Base-by-base conservation (phyloP, 2,329 filamentous ascomycete genomes). In the Alternaria dauci region DNA sequence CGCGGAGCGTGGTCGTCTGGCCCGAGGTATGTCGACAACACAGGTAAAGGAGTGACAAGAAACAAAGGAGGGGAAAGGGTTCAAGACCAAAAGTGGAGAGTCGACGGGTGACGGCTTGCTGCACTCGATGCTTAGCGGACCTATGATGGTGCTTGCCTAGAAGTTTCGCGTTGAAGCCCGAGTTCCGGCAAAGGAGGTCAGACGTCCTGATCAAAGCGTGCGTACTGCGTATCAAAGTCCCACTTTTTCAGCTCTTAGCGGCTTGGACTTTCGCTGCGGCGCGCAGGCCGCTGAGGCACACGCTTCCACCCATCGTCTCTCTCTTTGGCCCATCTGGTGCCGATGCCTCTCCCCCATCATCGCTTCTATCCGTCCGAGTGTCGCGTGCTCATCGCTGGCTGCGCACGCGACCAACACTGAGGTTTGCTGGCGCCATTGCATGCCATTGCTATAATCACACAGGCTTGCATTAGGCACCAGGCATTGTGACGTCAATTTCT, bases 181-280 rank as follows among this genome's bases (percentile, higher is more conserved):
- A 32, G 23, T 51, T 26, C 8, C 28, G 42, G 58, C 58, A 51
- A 55, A 60, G 53, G 53, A 60, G 58, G 47, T 56, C 47, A 51
- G 54, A 55, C 57, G 39, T 55, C 41, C 34, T 57, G 53, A 32
- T 55, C 44, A 41, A 38, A 41, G 58, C 58, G 44, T 52, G 48
- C 53, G 58, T 59, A 52, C 52, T 34, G 53, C 53, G 47, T 46
- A 57, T 48, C 53, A 42, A 43, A 57, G 47, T 52, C 47, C 48
- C 58, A 52, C 54, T 50, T 52, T 60, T 50, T 42, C 48, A 20
- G 8, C 39, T 26, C 28, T 44, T 44, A 51, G 46, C 39, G 32
- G 32, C 50, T 39, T 52, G 50, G 50, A 41, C 50, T 12, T 48
- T 14, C 46, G 57, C 57, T 56, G 30, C 38, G 28, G 38, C 57